Base-by-base conservation (phyloP, 78 protist species). In the Capsaspora owczarzaki region DNA sequence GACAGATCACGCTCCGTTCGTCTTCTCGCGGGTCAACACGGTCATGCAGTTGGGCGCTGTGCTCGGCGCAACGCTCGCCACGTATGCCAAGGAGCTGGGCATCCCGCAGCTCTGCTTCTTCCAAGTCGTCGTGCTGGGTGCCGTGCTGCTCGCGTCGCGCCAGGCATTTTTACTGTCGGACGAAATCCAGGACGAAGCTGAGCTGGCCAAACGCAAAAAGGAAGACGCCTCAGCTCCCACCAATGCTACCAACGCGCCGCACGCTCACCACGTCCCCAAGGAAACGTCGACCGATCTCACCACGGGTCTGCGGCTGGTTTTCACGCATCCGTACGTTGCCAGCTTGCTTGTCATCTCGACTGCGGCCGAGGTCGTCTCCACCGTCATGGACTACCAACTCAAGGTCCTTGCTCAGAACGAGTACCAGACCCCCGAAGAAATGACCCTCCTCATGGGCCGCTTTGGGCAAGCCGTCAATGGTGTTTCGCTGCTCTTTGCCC, bases 371-470 rank as follows among this genome's bases (percentile, higher is more conserved):
- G 53, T 81, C 44, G 35, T 81, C 49, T 42, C 49, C 23, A 81
- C 85, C 41, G 35, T 81, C 14, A 40, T 81, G 61, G 85, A 81
- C 69, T 81, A 29, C 5, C 78, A 81, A 38, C 44, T 81, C 74
- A 81, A 68, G 77, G 85, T 72, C 51, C 31, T 56, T 22, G 68
- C 76, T 10, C 41, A 47, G 60, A 22, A 31, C 4, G 8, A 42
- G 74, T 53, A 46, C 29, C 23, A 43, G 1, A 1, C 14, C 6
- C 41, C 81, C 6, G 81, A 42, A n/a, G 68, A 2, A 2, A 60
- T 76, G 6, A 42, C 81, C 41, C 12, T 8, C 47, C 60, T 76
- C 29, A 76, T 76, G 81, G 81, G 81, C 51, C 6, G 20, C 40
- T 60, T 76, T 14, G 81, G 81, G 38, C 49, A 51, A 68, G 85